phyloP scores from a whole-genome alignment of 139 green algal species.

The Microglena sp. region DNA sequence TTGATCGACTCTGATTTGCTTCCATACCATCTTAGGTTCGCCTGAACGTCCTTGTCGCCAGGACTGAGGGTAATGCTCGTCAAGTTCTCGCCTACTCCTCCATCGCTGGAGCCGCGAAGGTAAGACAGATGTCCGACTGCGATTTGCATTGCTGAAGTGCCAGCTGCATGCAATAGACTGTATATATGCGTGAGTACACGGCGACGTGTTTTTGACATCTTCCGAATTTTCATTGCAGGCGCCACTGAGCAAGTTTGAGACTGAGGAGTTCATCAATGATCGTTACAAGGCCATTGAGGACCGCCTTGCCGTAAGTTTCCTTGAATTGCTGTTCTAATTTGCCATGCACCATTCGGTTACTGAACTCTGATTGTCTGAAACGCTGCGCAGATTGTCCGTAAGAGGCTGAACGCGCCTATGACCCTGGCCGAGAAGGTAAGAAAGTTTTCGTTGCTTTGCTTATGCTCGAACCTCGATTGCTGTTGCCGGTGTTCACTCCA shows the following conservation, averaged over 20 bases:
- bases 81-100: slow-evolving; percentile 12
- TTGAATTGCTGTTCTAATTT: too few relatives aligned
- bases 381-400: slow-evolving; percentile 62
- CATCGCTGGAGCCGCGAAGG: slow-evolving; percentile 27
- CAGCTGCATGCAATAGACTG: slow-evolving; percentile 1
- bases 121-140: background rate
- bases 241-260: slow-evolving; percentile 72
- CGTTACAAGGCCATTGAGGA: slow-evolving; percentile 83
- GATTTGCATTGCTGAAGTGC: background rate
- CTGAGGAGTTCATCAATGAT: slow-evolving; percentile 68
- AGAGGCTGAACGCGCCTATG: slow-evolving; percentile 75
- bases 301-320: slow-evolving; percentile 46
- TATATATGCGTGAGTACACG: too few relatives aligned
- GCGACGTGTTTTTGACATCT: too few relatives aligned
- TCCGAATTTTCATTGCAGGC: slow-evolving; percentile 36
- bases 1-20: too few relatives aligned
- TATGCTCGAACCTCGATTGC: background rate
- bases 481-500: background rate
- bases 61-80: background rate
- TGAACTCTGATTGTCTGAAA: too few relatives aligned
- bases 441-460: background rate
- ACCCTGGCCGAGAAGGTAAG: slow-evolving; percentile 86
- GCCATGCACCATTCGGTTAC: too few relatives aligned
- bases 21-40: too few relatives aligned
- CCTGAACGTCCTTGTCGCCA: background rate